These are phyloP conservation scores for Naganishia liquefaciens DNA, from an alignment of 1,284 basidiomycete species.

Conservation along the genomic window DNA sequence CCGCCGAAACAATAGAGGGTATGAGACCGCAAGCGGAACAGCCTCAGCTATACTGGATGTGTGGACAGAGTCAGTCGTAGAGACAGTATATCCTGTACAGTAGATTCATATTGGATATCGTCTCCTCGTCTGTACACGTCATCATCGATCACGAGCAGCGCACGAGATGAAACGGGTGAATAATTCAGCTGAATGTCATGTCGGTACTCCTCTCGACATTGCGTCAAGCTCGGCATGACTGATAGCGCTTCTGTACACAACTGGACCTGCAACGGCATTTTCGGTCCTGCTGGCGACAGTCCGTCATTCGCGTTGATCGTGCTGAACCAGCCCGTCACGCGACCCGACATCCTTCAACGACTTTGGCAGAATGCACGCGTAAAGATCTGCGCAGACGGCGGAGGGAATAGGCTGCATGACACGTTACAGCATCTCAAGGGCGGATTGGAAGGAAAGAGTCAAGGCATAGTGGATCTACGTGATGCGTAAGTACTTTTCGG, in stretches of 20 bases:
- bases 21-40: too few species aligned
- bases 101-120: neutral
- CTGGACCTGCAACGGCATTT: slow-evolving; percentile 16
- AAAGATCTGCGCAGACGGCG: slow-evolving; percentile 83
- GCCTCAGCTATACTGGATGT: too few species aligned
- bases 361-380: slow-evolving; percentile 69
- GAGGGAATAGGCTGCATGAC: slow-evolving; percentile 84
- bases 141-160: neutral
- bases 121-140: neutral
- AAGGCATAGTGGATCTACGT: slow-evolving; percentile 7
- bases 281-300: neutral
- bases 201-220: neutral
- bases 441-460: slow-evolving; percentile 40
- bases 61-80: too few species aligned
- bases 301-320: slow-evolving; percentile 66
- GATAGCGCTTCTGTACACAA: neutral
- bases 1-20: too few species aligned
- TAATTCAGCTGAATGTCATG: neutral
- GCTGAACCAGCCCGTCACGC: slow-evolving; percentile 81
- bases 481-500: slow-evolving; percentile 25
- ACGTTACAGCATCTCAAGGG: slow-evolving; percentile 53
- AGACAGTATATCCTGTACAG: too few species aligned
- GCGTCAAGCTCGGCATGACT: neutral
- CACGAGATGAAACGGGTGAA: too few species aligned
- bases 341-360: slow-evolving; percentile 61